These are phyloP conservation scores for Fusarium chuoi DNA, from an alignment of 2,329 filamentous ascomycete species.

Conservation along the genomic window DNA sequence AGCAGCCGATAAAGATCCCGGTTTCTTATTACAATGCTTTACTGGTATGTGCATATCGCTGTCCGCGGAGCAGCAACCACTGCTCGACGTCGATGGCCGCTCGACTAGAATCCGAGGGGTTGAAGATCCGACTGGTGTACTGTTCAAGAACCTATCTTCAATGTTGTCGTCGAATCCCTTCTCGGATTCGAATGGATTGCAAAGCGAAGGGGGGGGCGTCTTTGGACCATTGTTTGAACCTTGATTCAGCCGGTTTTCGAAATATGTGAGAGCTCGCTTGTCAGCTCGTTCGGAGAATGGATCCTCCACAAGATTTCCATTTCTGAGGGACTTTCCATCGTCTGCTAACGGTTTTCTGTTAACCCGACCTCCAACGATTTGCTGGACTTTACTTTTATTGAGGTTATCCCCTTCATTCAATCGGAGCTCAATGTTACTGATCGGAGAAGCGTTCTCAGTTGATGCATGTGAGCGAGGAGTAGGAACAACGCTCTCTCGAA, in stretches of 20 bases:
- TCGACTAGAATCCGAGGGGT: slow-evolving; percentile 49
- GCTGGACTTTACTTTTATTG: slow-evolving; percentile 49
- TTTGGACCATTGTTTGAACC: slow-evolving; percentile 1
- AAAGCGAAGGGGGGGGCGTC: neutral
- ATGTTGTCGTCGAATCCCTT: slow-evolving; percentile 52
- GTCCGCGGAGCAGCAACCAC: slow-evolving; percentile 20
- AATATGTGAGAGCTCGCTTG: slow-evolving; percentile 36
- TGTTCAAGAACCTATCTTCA: slow-evolving; percentile 52
- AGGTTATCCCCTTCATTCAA: slow-evolving; percentile 51
- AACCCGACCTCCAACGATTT: slow-evolving; percentile 46
- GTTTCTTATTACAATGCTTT: neutral
- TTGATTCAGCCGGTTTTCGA: slow-evolving; percentile 38
- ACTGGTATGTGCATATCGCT: slow-evolving; percentile 7
- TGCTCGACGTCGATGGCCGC: slow-evolving; percentile 27
- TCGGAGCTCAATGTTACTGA: slow-evolving; percentile 48
- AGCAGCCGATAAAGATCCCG: neutral
- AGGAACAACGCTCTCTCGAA: slow-evolving; percentile 9
- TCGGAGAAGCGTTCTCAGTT: slow-evolving; percentile 30
- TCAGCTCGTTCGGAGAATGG: slow-evolving; percentile 43
- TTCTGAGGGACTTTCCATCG: slow-evolving; percentile 45
- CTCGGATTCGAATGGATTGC: slow-evolving; percentile 51
- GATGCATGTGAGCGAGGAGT: neutral
- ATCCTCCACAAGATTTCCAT: slow-evolving; percentile 43
- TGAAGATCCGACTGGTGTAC: slow-evolving; percentile 51
- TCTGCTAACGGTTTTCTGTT: slow-evolving; percentile 45